Evolutionary conservation across 1,284 basidiomycete species (phyloP).

Genomic region (Rhodotorula sp.): DNA sequence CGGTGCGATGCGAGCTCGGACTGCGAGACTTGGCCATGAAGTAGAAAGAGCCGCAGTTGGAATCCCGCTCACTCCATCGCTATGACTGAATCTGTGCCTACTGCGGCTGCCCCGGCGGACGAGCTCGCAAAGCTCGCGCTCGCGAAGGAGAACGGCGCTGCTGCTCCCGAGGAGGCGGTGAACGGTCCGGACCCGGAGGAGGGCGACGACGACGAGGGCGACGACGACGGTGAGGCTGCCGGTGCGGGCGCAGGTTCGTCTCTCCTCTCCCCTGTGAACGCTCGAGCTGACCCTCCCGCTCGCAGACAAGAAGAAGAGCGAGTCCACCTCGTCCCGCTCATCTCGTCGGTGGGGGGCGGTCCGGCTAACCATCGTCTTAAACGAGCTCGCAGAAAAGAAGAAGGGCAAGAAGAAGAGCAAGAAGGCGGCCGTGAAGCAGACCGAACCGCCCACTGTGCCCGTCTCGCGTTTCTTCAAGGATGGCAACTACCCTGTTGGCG

Average conservation of each 20-base stretch:
- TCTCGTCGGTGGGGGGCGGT: neutral
- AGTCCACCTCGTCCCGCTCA: neutral
- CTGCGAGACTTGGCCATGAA: neutral
- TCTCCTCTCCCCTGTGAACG: fast-evolving
- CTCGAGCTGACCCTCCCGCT: neutral
- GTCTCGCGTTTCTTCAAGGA: constrained; percentile 85
- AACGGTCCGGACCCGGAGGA: constrained; percentile 15
- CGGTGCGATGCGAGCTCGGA: neutral
- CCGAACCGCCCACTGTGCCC: constrained; percentile 90
- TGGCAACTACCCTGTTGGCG: constrained; percentile 85
- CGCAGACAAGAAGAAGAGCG: constrained; percentile 44
- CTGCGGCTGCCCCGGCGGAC: neutral
- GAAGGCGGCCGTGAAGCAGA: constrained; percentile 60
- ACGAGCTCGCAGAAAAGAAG: constrained; percentile 37
- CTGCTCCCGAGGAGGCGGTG: neutral
- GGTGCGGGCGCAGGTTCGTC: constrained; percentile 1
- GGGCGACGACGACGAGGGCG: constrained; percentile 15
- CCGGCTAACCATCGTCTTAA: neutral
- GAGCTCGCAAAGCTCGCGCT: constrained; percentile 8
- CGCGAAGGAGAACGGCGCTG: neutral
- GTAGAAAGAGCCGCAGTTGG: neutral
- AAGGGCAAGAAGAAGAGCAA: constrained; percentile 69
- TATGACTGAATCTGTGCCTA: neutral
- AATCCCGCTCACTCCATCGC: neutral
- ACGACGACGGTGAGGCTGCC: constrained; percentile 1